Conservation (phyloP, 768 basidiomycete species). For the Boletus coccyginus region DNA sequence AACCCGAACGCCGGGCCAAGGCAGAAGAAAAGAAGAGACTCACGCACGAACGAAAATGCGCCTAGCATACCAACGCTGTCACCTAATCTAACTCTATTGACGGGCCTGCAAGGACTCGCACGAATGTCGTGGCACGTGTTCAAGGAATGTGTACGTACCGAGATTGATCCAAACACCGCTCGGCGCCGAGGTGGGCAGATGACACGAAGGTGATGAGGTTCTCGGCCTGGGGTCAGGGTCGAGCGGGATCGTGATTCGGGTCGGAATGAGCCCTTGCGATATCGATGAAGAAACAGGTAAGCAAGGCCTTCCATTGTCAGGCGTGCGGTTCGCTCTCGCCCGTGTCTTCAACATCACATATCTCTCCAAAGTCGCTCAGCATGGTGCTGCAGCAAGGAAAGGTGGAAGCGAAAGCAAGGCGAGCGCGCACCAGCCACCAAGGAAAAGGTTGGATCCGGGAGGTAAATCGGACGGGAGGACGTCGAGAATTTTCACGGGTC, state of each 20-base stretch:
- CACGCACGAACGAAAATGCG: slow-evolving; percentile 84
- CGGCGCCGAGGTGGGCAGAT: slow-evolving; percentile 78
- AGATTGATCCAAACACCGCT: slow-evolving; percentile 94
- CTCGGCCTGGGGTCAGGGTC: slow-evolving; percentile 56
- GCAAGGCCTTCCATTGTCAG: slow-evolving; percentile 82
- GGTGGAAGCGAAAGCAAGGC: neutral
- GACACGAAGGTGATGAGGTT: slow-evolving; percentile 85
- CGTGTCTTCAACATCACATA: slow-evolving; percentile 62
- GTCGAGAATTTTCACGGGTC: slow-evolving; percentile 79
- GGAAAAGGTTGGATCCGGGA: slow-evolving; percentile 61
- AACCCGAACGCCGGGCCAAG: neutral
- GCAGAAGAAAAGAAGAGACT: slow-evolving; percentile 23
- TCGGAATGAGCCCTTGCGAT: slow-evolving; percentile 52
- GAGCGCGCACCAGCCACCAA: slow-evolving; percentile 71
- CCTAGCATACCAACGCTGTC: slow-evolving; percentile 62
- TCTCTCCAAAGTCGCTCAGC: slow-evolving; percentile 87
- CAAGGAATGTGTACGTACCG: slow-evolving; percentile 23
- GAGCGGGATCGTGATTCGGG: neutral
- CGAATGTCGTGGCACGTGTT: neutral
- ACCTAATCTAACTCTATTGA: slow-evolving; percentile 89
- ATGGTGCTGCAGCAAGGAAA: neutral
- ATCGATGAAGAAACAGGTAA: slow-evolving; percentile 98
- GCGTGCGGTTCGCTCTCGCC: slow-evolving; percentile 61
- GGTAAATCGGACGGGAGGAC: slow-evolving; percentile 75
- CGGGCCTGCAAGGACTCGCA: no score